These are phyloP conservation scores for Paramarasmius palmivorus DNA, from an alignment of 1,284 basidiomycete genomes.

Conservation along the genomic window DNA sequence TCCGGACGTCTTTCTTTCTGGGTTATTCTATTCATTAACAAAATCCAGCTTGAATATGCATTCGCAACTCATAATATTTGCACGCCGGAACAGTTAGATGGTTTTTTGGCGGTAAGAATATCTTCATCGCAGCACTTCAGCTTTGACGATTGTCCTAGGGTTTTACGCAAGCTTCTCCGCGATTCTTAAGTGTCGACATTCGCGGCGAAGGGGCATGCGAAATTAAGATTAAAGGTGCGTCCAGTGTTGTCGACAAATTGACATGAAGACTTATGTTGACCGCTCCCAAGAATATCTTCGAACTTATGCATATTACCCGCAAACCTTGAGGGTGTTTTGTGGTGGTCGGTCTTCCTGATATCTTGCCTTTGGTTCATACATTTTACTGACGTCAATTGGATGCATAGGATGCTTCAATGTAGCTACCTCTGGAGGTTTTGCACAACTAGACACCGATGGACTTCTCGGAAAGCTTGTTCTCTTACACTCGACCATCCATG, in stretches of 20 bases:
- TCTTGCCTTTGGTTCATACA: constrained; percentile 6
- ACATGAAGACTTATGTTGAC: too few relatives aligned
- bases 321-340: constrained; percentile 74
- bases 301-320: constrained; percentile 73
- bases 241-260: neutral
- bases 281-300: constrained; percentile 78
- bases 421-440: constrained; percentile 43
- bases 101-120: constrained; percentile 48
- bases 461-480: constrained; percentile 63
- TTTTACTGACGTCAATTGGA: constrained; percentile 12
- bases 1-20: constrained; percentile 67
- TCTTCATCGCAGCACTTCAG: neutral
- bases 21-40: constrained; percentile 72
- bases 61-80: constrained; percentile 56
- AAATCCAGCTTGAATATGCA: constrained; percentile 48
- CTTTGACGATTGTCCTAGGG: constrained; percentile 38
- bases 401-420: constrained; percentile 16
- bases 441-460: constrained; percentile 57
- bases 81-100: constrained; percentile 62
- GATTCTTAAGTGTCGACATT: constrained; percentile 71
- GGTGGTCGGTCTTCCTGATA: constrained; percentile 45
- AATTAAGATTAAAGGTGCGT: constrained; percentile 72
- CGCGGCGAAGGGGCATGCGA: constrained; percentile 63
- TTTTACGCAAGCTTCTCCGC: constrained; percentile 69
- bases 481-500: constrained; percentile 53